These are phyloP conservation scores for Fusarium domesticum DNA, from an alignment of 2,329 filamentous ascomycete genomes.

Conservation along the genomic window DNA sequence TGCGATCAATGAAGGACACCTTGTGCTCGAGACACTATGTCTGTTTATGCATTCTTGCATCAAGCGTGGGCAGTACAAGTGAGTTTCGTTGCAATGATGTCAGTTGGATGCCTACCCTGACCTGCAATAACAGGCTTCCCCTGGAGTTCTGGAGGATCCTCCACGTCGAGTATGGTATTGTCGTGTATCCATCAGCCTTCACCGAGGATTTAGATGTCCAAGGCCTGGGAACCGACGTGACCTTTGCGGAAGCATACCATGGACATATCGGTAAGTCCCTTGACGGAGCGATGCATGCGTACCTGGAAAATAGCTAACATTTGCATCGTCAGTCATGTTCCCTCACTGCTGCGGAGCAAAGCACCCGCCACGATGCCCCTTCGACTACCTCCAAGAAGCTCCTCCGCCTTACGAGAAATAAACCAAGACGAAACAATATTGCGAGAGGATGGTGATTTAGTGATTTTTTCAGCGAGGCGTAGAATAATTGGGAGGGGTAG, in stretches of 20 bases:
- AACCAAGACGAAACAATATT: constrained; percentile 4
- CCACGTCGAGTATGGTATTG: constrained; percentile 39
- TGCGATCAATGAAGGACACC: constrained; percentile 32
- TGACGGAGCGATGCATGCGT: no score
- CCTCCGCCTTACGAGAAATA: constrained; percentile 36
- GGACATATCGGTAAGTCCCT: constrained; percentile 36
- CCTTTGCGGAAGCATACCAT: constrained; percentile 38
- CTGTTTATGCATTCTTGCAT: constrained; percentile 40
- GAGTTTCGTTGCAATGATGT: not conserved
- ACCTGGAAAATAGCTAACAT: constrained; percentile 7
- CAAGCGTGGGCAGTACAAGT: constrained; percentile 39
- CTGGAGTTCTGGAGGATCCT: constrained; percentile 39
- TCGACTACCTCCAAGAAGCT: constrained; percentile 38
- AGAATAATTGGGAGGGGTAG: not conserved
- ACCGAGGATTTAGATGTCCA: constrained; percentile 35
- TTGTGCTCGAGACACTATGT: constrained; percentile 40
- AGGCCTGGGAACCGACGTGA: constrained; percentile 34
- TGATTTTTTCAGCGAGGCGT: not conserved
- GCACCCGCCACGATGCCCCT: constrained; percentile 37
- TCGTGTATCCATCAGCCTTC: constrained; percentile 41
- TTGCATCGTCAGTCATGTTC: constrained; percentile 34
- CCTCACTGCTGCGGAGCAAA: constrained; percentile 27
- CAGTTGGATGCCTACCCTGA: not conserved
- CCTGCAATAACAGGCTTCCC: constrained; percentile 29
- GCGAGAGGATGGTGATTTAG: constrained; percentile 1